Base-by-base conservation (phyloP, 2,329 filamentous ascomycete species). In the Phoma sp. region DNA sequence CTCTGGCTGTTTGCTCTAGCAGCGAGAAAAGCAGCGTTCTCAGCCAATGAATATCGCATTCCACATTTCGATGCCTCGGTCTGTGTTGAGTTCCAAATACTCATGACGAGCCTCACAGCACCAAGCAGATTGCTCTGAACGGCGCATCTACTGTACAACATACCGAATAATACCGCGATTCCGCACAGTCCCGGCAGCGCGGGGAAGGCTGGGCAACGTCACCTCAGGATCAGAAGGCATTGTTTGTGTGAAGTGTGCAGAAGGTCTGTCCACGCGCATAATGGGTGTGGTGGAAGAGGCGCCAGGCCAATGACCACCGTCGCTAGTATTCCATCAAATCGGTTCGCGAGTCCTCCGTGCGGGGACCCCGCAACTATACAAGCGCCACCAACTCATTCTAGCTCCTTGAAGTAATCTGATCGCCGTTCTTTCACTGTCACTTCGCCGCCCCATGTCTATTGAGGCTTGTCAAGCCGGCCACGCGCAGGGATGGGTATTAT, bases 311-410 rank as follows among this genome's bases (percentile, higher is more conserved):
- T 28, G 36, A 15, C n/a, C 28, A 14, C 11, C 26, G 28, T 29
- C 17, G 17, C 9, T 21, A 25, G 29, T 17, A 43, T 21, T 21
- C 36, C 36, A 47, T 21, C 48, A 20, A 36, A 12, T 12, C 21
- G 28, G 48, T 33, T 52, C 34, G n/a, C 29, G 11, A 17, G 40
- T 36, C 17, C 42, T 42, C 23, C 36, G 36, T 45, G 42, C 36
- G 49, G 42, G 29, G 49, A 42, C 49, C 49, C 49, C 49, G 42
- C 49, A 53, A 14, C 20, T 3, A 20, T 23, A 32, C 28, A 39
- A 28, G 21, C 46, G 46, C 46, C 28, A 39, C 20, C 28, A 20
- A 39, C 15, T 9, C 26, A 18, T n/a, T 30, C 46, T 36, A 34
- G 18, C 21, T 48, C 20, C 17, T 7, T 20, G 21, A 21, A 36